Conservation (phyloP, 2,329 filamentous ascomycete species). For the Aspergillus ochraceoroseus region DNA sequence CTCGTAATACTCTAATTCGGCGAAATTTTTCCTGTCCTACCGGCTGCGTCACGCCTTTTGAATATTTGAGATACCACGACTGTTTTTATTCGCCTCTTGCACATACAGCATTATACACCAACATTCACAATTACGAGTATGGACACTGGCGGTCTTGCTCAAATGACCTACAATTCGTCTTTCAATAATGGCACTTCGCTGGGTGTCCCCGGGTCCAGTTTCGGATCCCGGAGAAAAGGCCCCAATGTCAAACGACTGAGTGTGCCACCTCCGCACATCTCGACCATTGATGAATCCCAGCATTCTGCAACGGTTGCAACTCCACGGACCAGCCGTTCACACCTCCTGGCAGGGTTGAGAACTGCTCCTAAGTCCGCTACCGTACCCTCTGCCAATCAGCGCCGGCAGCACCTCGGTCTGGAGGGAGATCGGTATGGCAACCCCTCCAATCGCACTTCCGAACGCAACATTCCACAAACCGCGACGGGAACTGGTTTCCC, state of each 20-base stretch:
- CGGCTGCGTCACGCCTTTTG: conserved; percentile 11
- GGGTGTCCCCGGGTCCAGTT: conserved; percentile 70
- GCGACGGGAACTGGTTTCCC: conserved; percentile 54
- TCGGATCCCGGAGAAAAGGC: conserved; percentile 79
- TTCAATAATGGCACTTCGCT: conserved; percentile 63
- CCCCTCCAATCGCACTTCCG: conserved; percentile 41
- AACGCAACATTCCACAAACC: conserved; percentile 53
- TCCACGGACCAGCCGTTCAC: conserved; percentile 88
- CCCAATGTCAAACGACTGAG: conserved; percentile 83
- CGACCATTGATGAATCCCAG: conserved; percentile 59
- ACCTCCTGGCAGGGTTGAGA: conserved; percentile 85
- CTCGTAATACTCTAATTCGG: conserved; percentile 34
- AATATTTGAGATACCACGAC: conserved; percentile 24
- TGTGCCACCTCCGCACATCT: conserved; percentile 69
- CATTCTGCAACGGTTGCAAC: conserved; percentile 67
- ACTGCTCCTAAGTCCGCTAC: conserved; percentile 85
- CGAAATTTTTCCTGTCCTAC: conserved; percentile 8
- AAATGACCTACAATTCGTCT: conserved; percentile 88
- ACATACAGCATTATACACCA: conserved; percentile 28
- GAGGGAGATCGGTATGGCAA: conserved; percentile 48
- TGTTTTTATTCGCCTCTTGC: conserved; percentile 22
- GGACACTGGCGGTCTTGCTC: conserved; percentile 98
- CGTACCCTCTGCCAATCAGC: conserved; percentile 62
- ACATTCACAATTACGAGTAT: conserved; percentile 45
- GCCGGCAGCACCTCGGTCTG: conserved; percentile 50